Base-by-base conservation (phyloP, 1,139 yeast species). In the Zygoascus sp. region DNA sequence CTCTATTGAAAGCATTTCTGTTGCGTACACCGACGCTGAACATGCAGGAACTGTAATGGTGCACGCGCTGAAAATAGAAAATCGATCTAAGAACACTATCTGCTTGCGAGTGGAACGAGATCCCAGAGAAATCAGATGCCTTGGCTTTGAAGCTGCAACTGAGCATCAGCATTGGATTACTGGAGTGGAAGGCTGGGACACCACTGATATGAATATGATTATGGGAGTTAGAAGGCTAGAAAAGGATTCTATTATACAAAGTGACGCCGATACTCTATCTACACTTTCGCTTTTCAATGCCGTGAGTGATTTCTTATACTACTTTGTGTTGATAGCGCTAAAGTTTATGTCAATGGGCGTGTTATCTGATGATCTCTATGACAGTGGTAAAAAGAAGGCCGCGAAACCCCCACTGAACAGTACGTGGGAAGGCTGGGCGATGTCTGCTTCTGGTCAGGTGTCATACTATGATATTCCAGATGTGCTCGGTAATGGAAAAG, bases 71-170 rank as follows among this genome's bases (percentile, higher is more conserved):
- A 77, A 76, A 44, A 78, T 83, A 44, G 87, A 82, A 50, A 84
- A 83, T 59, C 73, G 83, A 50, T 88, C 95, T 3, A 84, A 85
- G 58, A 83, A 79, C 52, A 82, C 79, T 57, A 88, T 88, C 42
- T 88, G 96, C 65, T 67, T 87, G 47, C 79, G 96, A 66, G 95
- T 85, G 32, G 96, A 88, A 65, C 82, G 96, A 75, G 96, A 88
- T 66, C 88, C 92, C 1, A 75, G 95, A 59, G 96, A 88, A 68
- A 85, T 87, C 38, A 76, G 96, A 68, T 88, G 96, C 66, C 72
- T 83, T 38, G 96, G 96, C 36, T 84, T 87, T 59, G 86, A 80
- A 51, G 80, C 84, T 0, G 88, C 81, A 2, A 72, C 76, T 17
- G 95, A 87, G 58, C 79, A 79, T 47, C 84, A 79, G 53, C 78